Base-by-base conservation (phyloP, 1,284 basidiomycete genomes). In the Papiliotrema terrestris region DNA sequence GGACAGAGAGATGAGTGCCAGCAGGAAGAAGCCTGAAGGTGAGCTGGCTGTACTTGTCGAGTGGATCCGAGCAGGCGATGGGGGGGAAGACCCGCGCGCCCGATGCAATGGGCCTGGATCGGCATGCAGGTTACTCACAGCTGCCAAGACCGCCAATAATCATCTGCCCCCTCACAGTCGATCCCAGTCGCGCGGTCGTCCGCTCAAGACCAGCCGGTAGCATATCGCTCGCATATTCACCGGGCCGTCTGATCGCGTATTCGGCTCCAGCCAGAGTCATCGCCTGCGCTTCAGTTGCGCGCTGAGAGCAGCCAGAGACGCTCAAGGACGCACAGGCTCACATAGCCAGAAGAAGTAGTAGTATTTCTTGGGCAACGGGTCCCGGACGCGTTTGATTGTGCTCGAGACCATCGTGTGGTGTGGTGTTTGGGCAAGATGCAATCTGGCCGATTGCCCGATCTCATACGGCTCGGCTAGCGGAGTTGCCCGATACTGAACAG, bases 111-210 rank as follows among this genome's bases (percentile, higher is more conserved):
- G n/a, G n/a, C n/a, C n/a, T n/a, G n/a, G n/a, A n/a, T n/a, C n/a
- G n/a, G n/a, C n/a, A n/a, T n/a, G n/a, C n/a, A n/a, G n/a, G n/a
- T n/a, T n/a, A 69, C 73, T 50, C 45, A 77, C 78, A 77, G 23
- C 66, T 73, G 2, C 78, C 78, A n/a, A 79, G 63, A 37, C 72
- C 71, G 0, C 69, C 62, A 3, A 73, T 62, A 1, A 77, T 60
- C 51, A 75, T 64, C 29, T 68, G 57, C 0, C 73, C 76, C 20
- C 75, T 61, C 5, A 69, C 58, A 0, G 68, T 68, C 15, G 42
- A 36, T 2, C 67, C 67, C 3, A 73, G 58, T 0, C 50, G 51
- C 1, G 52, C 46, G 0, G 66, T 66, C 17, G 59, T 52, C 14
- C 51, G 36, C 52, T 73, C 66, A 0, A 74, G 49, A 4, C 51